A percentile compares a stretch with the other conserved stretches of the same genome.
These are phyloP conservation scores for Clitopilus hobsonii DNA, from an alignment of 768 basidiomycete genomes.

Conservation along the genomic window DNA sequence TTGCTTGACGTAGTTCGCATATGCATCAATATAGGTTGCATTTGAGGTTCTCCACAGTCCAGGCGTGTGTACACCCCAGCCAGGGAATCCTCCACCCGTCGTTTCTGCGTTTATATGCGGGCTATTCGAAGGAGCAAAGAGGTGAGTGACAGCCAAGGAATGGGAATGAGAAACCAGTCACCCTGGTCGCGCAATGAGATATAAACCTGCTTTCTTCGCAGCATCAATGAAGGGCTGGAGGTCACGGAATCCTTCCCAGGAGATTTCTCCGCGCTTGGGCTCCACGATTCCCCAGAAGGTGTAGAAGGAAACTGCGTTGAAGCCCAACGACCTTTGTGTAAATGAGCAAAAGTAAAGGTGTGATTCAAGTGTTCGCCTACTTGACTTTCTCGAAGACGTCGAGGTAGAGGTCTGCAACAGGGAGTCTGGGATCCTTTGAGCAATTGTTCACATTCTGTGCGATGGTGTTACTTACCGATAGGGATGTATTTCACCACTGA, in stretches of 20 bases:
- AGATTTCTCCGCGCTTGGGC: conserved; percentile 43
- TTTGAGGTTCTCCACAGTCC: conserved; percentile 42
- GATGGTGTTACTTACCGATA: conserved; percentile 24
- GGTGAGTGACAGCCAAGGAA: background rate
- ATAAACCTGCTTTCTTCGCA: conserved; percentile 51
- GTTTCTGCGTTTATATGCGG: conserved; percentile 46
- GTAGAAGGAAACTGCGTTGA: conserved; percentile 41
- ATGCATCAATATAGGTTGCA: conserved; percentile 39
- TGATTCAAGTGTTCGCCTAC: conserved; percentile 10
- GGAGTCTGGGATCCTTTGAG: conserved; percentile 21
- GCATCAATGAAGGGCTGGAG: conserved; percentile 50
- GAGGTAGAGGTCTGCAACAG: conserved; percentile 36
- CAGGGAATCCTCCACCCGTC: conserved; percentile 51
- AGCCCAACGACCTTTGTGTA: conserved; percentile 29
- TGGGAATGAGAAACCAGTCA: conserved; percentile 12
- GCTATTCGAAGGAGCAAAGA: conserved; percentile 14
- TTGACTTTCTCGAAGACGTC: conserved; percentile 43
- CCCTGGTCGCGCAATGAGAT: conserved; percentile 50
- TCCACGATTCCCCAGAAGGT: conserved; percentile 41
- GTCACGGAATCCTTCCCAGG: conserved; percentile 51
- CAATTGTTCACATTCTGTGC: background rate
- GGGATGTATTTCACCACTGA: conserved; percentile 40
- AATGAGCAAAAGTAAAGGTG: background rate
- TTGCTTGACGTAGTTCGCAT: conserved; percentile 43
- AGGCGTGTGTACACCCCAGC: conserved; percentile 48